Base-by-base conservation (phyloP, 1,139 yeast species). In the Geotrichum histeridarum region DNA sequence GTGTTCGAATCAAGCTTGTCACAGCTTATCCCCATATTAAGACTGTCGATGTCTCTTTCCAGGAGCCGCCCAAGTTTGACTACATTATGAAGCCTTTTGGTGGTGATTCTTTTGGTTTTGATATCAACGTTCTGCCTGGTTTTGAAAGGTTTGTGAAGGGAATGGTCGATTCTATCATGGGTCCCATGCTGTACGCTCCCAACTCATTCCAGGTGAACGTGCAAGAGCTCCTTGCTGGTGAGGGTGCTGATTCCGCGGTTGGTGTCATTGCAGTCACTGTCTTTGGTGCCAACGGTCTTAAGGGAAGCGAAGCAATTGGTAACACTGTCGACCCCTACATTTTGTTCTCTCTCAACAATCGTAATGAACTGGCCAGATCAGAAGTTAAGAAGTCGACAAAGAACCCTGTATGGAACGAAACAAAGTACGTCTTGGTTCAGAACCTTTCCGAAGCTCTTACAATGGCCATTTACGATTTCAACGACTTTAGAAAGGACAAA, bases 281-380 rank as follows among this genome's bases (percentile, higher is more conserved):
- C 38, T 81, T 82, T 63, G 74, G 79, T 47, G 97, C 95, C 27
- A 77, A 77, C 60, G 81, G 79, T 44, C 74, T 93, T 65, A 82
- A 79, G 65, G 86, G 88, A 47, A 81, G 85, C 60, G 83, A 81
- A 46, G 70, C 72, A 56, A 74, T 85, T 49, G 91, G 89, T 59
- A 85, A 85, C 65, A 86, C 96, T 17, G 78, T 90, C 62, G 97
- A 93, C 67, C 98, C 99, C 9, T 93, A 88, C 70, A 77, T 90
- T 61, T 79, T 83, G n/a, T 77, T 87, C 66, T 60, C 64, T 30
- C 61, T 66, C 59, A 64, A 67, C 54, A 75, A 74, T 57, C 78
- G 79, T 53, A 76, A 73, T 53, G 78, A 77, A 22, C 77, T 80
- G 22, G 94, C 85, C 9, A 80, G 83, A 63, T 85, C 96, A 4